phyloP scores from a whole-genome alignment of 2,329 filamentous ascomycete species.

The Davidsoniella australis region DNA sequence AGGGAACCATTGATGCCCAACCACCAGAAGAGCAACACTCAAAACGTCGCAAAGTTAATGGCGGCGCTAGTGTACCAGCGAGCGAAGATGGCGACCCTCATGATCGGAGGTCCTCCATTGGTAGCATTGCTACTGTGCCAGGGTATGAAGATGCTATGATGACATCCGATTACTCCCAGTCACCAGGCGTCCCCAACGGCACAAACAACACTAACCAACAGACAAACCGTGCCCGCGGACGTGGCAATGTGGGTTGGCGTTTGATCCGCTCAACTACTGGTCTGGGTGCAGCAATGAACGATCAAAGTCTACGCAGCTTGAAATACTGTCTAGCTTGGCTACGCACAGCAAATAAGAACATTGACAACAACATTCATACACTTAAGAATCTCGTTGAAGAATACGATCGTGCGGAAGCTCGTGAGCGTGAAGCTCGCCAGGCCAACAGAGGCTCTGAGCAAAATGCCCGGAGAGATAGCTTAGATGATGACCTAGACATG shows the following conservation, averaged over 20 bases:
- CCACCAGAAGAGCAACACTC: conserved; percentile 20
- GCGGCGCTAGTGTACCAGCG: conserved; percentile 16
- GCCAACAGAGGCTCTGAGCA: background rate
- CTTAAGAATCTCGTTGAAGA: conserved; percentile 63
- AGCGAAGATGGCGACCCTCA: conserved; percentile 18
- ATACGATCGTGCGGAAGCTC: conserved; percentile 45
- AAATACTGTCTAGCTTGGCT: conserved; percentile 73
- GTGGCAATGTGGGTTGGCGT: conserved; percentile 23
- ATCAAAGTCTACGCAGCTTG: conserved; percentile 67
- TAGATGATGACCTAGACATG: conserved; percentile 10
- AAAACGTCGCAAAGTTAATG: conserved; percentile 42
- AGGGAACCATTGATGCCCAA: conserved; percentile 30
- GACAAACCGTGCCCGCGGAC: background rate
- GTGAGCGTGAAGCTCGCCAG: conserved; percentile 9
- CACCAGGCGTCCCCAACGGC: conserved; percentile 18
- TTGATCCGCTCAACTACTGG: conserved; percentile 83
- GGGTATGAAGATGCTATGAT: conserved; percentile 5
- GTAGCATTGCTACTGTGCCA: conserved; percentile 9
- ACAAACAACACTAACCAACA: conserved; percentile 14
- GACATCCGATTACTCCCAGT: conserved; percentile 7
- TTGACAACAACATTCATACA: conserved; percentile 57
- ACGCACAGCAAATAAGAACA: conserved; percentile 63
- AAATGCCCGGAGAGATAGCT: conserved; percentile 4
- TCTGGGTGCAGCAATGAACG: conserved; percentile 77
- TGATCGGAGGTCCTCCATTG: conserved; percentile 11